Evolutionary conservation across 1,139 yeast species (phyloP).

Genomic region (Hyphopichia buzzinii): DNA sequence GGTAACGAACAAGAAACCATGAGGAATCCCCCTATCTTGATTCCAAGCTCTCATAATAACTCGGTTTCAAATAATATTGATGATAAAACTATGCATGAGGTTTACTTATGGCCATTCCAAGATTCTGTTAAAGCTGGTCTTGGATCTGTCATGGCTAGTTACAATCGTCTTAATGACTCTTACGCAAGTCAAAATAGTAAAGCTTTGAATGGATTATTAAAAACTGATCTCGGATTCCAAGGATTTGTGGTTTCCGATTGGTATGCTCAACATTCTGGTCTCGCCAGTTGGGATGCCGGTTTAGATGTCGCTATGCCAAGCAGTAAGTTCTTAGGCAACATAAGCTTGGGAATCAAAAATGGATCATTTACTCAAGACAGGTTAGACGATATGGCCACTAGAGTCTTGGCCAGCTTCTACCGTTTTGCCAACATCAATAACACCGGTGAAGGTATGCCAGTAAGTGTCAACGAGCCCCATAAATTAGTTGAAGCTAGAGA

Average conservation of each 20-base stretch:
- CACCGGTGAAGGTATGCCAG: conserved; percentile 42
- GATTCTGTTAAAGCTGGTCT: conserved; percentile 61
- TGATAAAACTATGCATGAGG: conserved; percentile 62
- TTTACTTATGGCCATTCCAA: conserved; percentile 67
- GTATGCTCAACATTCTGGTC: conserved; percentile 63
- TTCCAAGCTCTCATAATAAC: conserved; percentile 27
- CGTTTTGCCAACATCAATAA: conserved; percentile 32
- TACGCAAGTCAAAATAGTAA: conserved; percentile 63
- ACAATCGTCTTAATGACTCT: conserved; percentile 56
- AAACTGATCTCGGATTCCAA: conserved; percentile 64
- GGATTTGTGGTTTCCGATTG: conserved; percentile 68
- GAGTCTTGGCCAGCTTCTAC: conserved; percentile 60
- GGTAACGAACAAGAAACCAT: conserved; percentile 67
- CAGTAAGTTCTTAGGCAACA: conserved; percentile 48
- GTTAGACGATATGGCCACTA: conserved; percentile 59
- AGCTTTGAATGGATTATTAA: conserved; percentile 51
- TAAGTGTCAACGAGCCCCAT: conserved; percentile 48
- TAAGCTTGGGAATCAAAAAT: conserved; percentile 48
- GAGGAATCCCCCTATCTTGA: conserved; percentile 58
- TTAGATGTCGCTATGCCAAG: conserved; percentile 72
- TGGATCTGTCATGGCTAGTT: conserved; percentile 63
- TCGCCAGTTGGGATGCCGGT: conserved; percentile 57
- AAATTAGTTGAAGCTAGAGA: conserved; percentile 57
- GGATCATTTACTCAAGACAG: conserved; percentile 55
- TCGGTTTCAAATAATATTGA: conserved; percentile 54